Base-by-base conservation (phyloP, 768 basidiomycete genomes). In the Lyophyllum semitale region DNA sequence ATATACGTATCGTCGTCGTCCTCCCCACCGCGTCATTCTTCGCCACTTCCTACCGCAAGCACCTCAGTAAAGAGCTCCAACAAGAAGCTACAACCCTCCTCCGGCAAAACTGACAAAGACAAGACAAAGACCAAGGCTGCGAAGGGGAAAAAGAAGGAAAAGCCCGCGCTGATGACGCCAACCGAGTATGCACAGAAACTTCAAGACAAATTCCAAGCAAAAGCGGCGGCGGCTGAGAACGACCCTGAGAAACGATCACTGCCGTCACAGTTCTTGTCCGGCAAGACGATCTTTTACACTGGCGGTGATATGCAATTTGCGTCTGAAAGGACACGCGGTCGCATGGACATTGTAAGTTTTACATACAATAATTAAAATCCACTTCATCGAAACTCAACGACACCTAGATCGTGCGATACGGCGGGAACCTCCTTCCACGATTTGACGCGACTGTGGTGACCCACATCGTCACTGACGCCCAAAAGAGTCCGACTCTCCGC, bases 291-390 rank as follows among this genome's bases (percentile, higher is more conserved):
- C 29, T 84, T 82, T 63, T 88, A 84, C 61, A 68, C 73, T 32
- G 84, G 84, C 26, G 82, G 78, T 6, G 88, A 90, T 66, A 75
- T 79, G 74, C 72, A 65, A 23, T 76, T 72, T 53, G 85, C 85
- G 2, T 73, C 78, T 23, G 70, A 73, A 33, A 64, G 64, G 42
- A 89, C 86, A 3, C 77, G 77, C 42, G 74, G 73, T 15, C 76
- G 80, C 56, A 87, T 89, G 84, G 75, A 83, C 13, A 67, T 83
- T 33, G 88, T 89, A 71, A 62, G 85, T 73, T n/a, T 30, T 32
- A 25, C 15, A n/a, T 27, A 27, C n/a, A 47, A 40, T 55, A 44
- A 47, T 38, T 51, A 32, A 18, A 23, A 41, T 26, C 48, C 27
- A 23, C 41, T 33, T 48, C 47, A 35, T 47, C 17, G 52, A 42